These are phyloP conservation scores for Fusarium musae DNA, from an alignment of 2,329 filamentous ascomycete species.

Conservation along the genomic window DNA sequence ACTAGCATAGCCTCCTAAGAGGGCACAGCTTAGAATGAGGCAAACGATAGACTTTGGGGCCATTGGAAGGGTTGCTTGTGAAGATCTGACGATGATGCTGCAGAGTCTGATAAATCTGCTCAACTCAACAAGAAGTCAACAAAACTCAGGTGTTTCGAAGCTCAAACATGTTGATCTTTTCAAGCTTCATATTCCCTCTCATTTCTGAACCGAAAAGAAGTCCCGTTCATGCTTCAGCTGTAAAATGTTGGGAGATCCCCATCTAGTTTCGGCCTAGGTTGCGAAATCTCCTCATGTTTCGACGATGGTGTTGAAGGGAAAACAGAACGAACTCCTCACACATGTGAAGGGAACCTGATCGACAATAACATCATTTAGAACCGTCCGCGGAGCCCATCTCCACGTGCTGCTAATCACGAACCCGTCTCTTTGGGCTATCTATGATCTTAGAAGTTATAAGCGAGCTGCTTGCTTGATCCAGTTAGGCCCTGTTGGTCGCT, in stretches of 20 bases:
- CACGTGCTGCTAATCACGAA: neutral
- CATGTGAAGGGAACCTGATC: slow-evolving; percentile 7
- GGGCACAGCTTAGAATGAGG: slow-evolving; percentile 26
- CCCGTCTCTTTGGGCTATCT: neutral
- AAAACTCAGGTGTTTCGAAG: neutral
- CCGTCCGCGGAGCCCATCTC: neutral
- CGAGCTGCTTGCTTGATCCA: neutral
- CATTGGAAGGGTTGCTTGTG: neutral
- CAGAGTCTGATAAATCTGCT: neutral
- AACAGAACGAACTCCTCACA: neutral
- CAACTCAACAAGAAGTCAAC: neutral
- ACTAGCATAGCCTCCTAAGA: slow-evolving; percentile 35
- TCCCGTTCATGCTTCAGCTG: neutral
- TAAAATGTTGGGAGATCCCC: neutral
- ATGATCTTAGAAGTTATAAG: neutral
- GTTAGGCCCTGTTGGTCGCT: neutral
- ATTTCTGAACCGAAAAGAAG: neutral
- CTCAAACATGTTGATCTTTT: neutral
- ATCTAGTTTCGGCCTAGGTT: slow-evolving; percentile 32
- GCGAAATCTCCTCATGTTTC: slow-evolving; percentile 17
- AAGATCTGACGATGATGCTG: neutral
- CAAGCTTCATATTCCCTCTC: neutral
- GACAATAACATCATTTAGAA: neutral
- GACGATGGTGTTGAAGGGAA: neutral
- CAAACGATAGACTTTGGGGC: neutral